Base-by-base conservation (phyloP, 1,139 yeast species). In the Meyerozyma carpophila region DNA sequence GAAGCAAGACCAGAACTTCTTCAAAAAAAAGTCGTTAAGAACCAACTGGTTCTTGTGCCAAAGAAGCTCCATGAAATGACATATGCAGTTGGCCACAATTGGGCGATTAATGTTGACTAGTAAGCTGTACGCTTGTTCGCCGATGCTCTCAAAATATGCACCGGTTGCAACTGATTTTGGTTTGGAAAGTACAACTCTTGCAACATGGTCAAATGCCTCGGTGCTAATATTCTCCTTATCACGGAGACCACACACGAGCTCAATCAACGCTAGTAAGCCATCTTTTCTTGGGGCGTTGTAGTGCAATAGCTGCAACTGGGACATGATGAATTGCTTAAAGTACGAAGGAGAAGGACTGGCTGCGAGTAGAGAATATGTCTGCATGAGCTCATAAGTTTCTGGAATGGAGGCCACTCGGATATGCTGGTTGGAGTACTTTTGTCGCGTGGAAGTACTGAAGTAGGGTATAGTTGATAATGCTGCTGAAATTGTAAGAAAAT, bases 211-310 rank as follows among this genome's bases (percentile, higher is more conserved):
- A 43, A 88, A 70, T 52, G 81, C 84, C 34, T 79, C 81, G 20
- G 81, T 61, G 47, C 82, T 81, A 7, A 89, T 66, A 26, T 82
- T 82, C 43, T 84, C 94, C 44, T 75, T 74, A 38, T 88, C 95
- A 48, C 96, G 67, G 32, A 86, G 66, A 0, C 95, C 96, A 13
- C 88, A 70, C 0, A 86, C 73, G 51, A 85, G 82, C 61, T 93
- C 98, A 31, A 90, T 73, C 42, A 91, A 63, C 1, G 89, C 72
- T 31, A 77, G 63, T 1, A 91, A 75, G 0, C 97, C 97, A 55
- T 86, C 83, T 1, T 50, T 47, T 13, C 66, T 63, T 1, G 75
- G 65, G 11, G 94, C 75, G 41, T 70, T 60, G 24, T 77, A 60
- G 2, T 87, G 86, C 26, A 88, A 63, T 5, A 61, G 50, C 2